Percentiles rank a stretch among this genome's conserved stretches.
Evolutionary conservation across 345 rosid genomes (phyloP).

Genomic region (Salix koriyanagi): DNA sequence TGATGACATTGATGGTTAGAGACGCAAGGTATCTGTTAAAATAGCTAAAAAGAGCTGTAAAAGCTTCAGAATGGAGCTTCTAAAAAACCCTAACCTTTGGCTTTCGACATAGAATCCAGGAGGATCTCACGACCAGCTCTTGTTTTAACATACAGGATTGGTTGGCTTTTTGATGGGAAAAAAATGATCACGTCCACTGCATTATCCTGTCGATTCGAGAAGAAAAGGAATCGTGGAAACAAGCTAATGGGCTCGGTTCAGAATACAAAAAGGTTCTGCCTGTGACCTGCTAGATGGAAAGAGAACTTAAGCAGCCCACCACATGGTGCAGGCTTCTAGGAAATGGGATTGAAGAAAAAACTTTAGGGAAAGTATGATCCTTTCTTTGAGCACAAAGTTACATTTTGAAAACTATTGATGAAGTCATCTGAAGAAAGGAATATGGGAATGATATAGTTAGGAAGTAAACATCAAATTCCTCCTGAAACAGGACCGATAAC

Average conservation of each 20-base stretch:
- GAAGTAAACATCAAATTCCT: constrained; percentile 27
- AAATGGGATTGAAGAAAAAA: background rate
- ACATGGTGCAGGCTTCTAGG: background rate
- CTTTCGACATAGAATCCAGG: no score
- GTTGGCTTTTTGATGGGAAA: no score
- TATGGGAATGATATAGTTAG: constrained; percentile 8
- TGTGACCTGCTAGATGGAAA: background rate
- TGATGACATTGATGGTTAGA: no score
- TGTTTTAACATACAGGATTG: no score
- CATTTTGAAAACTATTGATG: background rate
- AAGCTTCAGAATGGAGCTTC: no score
- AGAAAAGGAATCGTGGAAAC: background rate
- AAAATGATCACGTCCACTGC: background rate
- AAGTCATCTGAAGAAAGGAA: constrained; percentile 29
- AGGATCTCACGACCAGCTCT: no score
- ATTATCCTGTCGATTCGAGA: background rate
- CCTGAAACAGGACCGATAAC: constrained; percentile 12
- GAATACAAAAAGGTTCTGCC: no score
- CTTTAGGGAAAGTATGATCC: background rate
- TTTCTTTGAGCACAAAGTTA: background rate
- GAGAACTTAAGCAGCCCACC: background rate
- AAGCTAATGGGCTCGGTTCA: background rate
- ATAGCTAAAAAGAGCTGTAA: no score
- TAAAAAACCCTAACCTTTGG: no score
- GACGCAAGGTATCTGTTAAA: no score